A percentile compares a stretch with the other conserved stretches of the same genome.
Evolutionary conservation across 1,284 basidiomycete genomes (phyloP).

Genomic region (Leccinum ponderosum): DNA sequence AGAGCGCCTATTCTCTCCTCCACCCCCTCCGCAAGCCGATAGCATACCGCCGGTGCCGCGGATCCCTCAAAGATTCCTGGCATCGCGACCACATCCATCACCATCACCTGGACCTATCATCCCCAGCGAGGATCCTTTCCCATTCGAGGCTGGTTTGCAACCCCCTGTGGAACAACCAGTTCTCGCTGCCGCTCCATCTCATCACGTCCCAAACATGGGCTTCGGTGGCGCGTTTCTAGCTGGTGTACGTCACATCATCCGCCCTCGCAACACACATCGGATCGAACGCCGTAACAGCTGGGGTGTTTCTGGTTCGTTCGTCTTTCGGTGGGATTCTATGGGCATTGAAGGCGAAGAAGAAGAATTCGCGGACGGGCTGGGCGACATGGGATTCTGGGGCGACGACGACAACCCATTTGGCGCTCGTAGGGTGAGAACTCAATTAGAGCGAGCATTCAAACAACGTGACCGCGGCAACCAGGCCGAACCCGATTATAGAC

Average conservation of each 20-base stretch:
- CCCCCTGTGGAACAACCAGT: slow-evolving; percentile 16
- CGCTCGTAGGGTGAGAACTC: slow-evolving; percentile 16
- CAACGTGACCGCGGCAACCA: slow-evolving; percentile 8
- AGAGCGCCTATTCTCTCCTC: slow-evolving; percentile 44
- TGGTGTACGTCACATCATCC: slow-evolving; percentile 36
- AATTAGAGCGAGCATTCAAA: slow-evolving; percentile 24
- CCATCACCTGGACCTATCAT: slow-evolving; percentile 38
- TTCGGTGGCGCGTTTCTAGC: slow-evolving; percentile 69
- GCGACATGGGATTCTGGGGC: slow-evolving; percentile 17
- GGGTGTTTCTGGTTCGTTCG: slow-evolving; percentile 31
- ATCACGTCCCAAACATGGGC: slow-evolving; percentile 58
- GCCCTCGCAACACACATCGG: slow-evolving; percentile 12
- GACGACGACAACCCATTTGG: slow-evolving; percentile 15
- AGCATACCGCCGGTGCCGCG: slow-evolving; percentile 41
- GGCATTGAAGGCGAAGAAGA: slow-evolving; percentile 18
- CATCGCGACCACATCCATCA: slow-evolving; percentile 17
- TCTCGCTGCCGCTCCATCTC: slow-evolving; percentile 47
- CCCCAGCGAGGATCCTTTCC: slow-evolving; percentile 43
- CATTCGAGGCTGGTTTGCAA: slow-evolving; percentile 41
- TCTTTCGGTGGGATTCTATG: slow-evolving; percentile 32
- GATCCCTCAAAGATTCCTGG: slow-evolving; percentile 36
- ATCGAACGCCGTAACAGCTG: slow-evolving; percentile 24
- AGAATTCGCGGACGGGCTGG: slow-evolving; percentile 12
- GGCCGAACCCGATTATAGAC: slow-evolving; percentile 49
- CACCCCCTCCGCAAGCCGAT: slow-evolving; percentile 37